Base-by-base conservation (phyloP, 78 protist species). In the Bigelowiella natans region DNA sequence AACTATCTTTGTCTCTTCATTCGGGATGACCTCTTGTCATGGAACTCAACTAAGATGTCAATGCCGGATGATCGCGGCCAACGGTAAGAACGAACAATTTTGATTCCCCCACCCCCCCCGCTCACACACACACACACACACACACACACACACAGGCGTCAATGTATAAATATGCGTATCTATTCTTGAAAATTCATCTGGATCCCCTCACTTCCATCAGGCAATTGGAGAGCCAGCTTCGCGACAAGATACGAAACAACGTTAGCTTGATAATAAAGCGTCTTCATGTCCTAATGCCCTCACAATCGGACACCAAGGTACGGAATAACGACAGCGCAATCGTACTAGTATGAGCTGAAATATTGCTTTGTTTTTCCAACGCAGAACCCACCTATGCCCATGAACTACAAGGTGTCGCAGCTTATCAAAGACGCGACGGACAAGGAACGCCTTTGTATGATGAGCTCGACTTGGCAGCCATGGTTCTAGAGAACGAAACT, bases 21-120 rank as follows among this genome's bases (percentile, higher is more conserved):
- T 34, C 86, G 86, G 3, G 86, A 83, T 83, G 86, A 83, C 31
- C 11, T 83, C 39, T 34, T 83, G 3, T 83, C 86, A 3, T 83
- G 86, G 86, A 83, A 83, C 86, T 83, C 86, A 28, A 83, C 86
- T 28, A 83, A 83, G 29, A 83, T 83, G 86, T 28, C 86, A 7
- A 51, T 51, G 73, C 73, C 73, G 18, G 73, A 51, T 51, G 73
- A 51, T 18, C 73, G 73, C 7, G 73, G 73, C 7, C 73, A 51
- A 18, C 73, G 73, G 73, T 51, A 51, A 51, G 73, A 18, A 51
- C 73, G n/a, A n/a, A n/a, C n/a, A n/a, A n/a, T n/a, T n/a, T n/a
- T n/a, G n/a, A n/a, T n/a, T n/a, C n/a, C n/a, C n/a, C n/a, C n/a
- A n/a, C n/a, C n/a, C n/a, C n/a, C n/a, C n/a, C n/a, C n/a, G n/a